Base-by-base conservation (phyloP, 768 basidiomycete species). In the Kwoniella sp. region DNA sequence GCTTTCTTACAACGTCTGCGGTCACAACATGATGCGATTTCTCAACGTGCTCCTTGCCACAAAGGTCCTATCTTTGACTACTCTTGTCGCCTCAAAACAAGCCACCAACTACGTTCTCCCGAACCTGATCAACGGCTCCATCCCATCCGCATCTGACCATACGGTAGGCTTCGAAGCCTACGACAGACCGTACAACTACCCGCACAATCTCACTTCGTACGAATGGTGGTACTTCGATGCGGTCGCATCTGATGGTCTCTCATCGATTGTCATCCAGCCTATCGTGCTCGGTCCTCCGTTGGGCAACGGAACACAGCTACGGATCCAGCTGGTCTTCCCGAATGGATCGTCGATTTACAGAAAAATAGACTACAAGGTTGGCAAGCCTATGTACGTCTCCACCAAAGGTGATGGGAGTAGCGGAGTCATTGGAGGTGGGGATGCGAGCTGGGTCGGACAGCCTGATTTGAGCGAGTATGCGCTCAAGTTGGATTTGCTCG, bases 201-300 rank as follows among this genome's bases (percentile, higher is more conserved):
- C 50, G 13, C 50, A 53, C 15, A 61, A 61, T 38, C 2, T 48
- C 28, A 52, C 50, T 8, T 30, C 59, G 26, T 61, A 61, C 50
- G 59, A 61, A 53, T 61, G 59, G 59, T 61, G 59, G 59, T 61
- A 61, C 23, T 61, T 61, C 25, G 59, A 61, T 26, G 59, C 59
- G 0, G 34, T 61, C n/a, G 20, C 28, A 13, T 52, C 59, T 15
- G 59, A 61, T 28, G 59, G 59, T 25, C 31, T 15, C 2, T 52
- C 50, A 8, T 61, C 59, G 5, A 25, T 61, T 31, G 59, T 61
- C 26, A 20, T 61, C 11, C 30, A 31, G 3, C 31, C 59, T 20
- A 51, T 61, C n/a, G 26, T 47, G 3, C 41, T 45, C 15, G 41
- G 26, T 30, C 58, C 58, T 9, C 25, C 41, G 7, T 25, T 48